A percentile compares a stretch with the other conserved stretches of the same genome.
phyloP scores from a whole-genome alignment of 2,329 filamentous ascomycete genomes.

The Bipolaris zeicola region DNA sequence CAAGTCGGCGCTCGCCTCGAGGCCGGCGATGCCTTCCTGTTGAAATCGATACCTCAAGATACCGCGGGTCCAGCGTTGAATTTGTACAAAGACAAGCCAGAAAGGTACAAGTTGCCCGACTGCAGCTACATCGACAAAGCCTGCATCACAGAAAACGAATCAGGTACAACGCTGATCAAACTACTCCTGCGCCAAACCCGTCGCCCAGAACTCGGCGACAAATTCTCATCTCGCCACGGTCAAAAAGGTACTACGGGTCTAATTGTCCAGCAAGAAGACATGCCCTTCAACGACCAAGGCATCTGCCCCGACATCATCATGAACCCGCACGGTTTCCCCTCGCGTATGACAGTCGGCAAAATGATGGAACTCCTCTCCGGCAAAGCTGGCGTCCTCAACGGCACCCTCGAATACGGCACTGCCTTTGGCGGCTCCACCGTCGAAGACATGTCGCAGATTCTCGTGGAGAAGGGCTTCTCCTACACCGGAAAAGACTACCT shows the following conservation, averaged over 20 bases:
- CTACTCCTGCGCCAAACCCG: conserved; percentile 96
- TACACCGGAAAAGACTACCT: conserved; percentile 98
- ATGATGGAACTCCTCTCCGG: conserved; percentile 93
- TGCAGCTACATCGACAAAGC: conserved; percentile 94
- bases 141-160: conserved; percentile 85
- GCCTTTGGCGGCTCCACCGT: conserved; percentile 84
- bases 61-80: conserved; percentile 71
- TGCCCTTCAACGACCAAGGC: conserved; percentile 91
- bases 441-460: conserved; percentile 83
- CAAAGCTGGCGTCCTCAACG: conserved; percentile 87
- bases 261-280: conserved; percentile 93
- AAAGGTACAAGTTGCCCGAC: conserved; percentile 83
- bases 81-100: conserved; percentile 68
- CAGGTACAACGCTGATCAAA: conserved; percentile 86
- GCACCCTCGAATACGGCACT: conserved; percentile 87
- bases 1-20: conserved; percentile 82
- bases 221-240: conserved; percentile 97
- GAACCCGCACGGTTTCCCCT: conserved; percentile 99
- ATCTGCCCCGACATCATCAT: conserved; percentile 99
- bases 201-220: conserved; percentile 93
- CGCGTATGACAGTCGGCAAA: conserved; percentile 98
- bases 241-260: conserved; percentile 98
- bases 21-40: conserved; percentile 82
- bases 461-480: conserved; percentile 88
- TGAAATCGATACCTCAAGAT: conserved; percentile 85